Evolutionary conservation across 129 eudicot species (phyloP), one percentile per base, ranked within the genome.

Genomic region (Tagetes patula): DNA sequence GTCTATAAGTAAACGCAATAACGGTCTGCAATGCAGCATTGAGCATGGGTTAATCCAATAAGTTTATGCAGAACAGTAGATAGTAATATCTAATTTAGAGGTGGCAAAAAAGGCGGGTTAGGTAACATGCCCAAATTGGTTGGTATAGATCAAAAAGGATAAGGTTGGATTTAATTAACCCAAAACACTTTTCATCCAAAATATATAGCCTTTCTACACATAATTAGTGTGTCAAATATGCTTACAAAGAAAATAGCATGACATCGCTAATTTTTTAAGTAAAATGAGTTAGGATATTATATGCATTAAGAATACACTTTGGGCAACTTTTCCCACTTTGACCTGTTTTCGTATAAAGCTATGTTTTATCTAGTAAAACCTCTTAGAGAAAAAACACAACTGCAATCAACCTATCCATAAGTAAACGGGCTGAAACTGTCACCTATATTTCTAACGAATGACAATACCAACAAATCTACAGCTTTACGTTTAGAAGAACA

Each of bases 1-100:
- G 60, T 70, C 83, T 74, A 66, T 89, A 89, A 61, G 91, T 79
- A 63, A 89, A 89, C 36, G 96, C 96, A 78, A 89, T 84, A 77
- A 69, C 79, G 53, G 80, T 75, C 96, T 89, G 86, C 77, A 75
- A 39, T 6, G 54, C 10, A 65, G 14, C 60, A 73, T 61, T 34
- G 1, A 14, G 77, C 46, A 50, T 8, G 52, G 65, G 46, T 60
- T 47, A 27, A 39, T 73, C 53, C 46, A 33, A 52, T 33, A 41
- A 66, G 5, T 12, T 36, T 75, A 39, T 38, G 27, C 10, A 8
- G 30, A 6, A 54, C 34, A 27, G 3, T 54, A 54, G 34, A 54
- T 1, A 20, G 9, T 50, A 1, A 4, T 13, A 50, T 58, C 5
- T 3, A 2, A 8, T 2, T 38, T 32, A 32, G 5, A 8, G 64